A percentile compares a stretch with the other conserved stretches of the same genome.
Conservation (phyloP, 2,329 filamentous ascomycete species). For the Colletotrichum sp. region DNA sequence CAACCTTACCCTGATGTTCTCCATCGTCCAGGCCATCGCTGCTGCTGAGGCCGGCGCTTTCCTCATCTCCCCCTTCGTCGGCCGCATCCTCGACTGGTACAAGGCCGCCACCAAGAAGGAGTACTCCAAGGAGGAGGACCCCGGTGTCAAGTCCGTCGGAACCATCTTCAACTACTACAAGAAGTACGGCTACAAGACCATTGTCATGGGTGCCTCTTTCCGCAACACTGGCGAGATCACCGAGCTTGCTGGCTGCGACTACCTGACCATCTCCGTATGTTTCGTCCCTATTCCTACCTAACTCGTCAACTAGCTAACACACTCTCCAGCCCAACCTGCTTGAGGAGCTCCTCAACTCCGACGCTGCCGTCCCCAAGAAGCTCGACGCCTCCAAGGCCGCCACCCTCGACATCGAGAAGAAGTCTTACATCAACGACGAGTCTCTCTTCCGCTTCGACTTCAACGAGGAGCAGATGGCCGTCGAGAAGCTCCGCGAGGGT, state of each 20-base stretch:
- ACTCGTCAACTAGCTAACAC: background rate
- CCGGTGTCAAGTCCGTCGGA: conserved; percentile 93
- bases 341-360: conserved; percentile 90
- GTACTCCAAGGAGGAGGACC: conserved; percentile 88
- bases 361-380: conserved; percentile 86
- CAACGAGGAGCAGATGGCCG: conserved; percentile 99
- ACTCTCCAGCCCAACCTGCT: conserved; percentile 80
- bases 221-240: conserved; percentile 96
- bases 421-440: conserved; percentile 90
- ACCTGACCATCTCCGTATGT: conserved; percentile 94
- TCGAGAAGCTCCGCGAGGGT: conserved; percentile 98
- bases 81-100: conserved; percentile 99
- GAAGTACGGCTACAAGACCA: conserved; percentile 99
- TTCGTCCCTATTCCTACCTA: background rate
- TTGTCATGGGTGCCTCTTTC: conserved; percentile 99
- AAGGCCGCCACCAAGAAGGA: conserved; percentile 96
- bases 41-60: conserved; percentile 94
- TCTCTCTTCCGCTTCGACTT: conserved; percentile 95
- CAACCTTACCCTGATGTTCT: conserved; percentile 99
- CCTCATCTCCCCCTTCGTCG: conserved; percentile 99
- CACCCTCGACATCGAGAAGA: conserved; percentile 81
- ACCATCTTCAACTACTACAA: conserved; percentile 99
- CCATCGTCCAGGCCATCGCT: conserved; percentile 89
- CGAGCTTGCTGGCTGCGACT: conserved; percentile 97
- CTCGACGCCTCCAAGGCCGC: conserved; percentile 73